Evolutionary conservation across 2,329 filamentous ascomycete genomes (phyloP).

Genomic region (Aspergillus spinulosporus): DNA sequence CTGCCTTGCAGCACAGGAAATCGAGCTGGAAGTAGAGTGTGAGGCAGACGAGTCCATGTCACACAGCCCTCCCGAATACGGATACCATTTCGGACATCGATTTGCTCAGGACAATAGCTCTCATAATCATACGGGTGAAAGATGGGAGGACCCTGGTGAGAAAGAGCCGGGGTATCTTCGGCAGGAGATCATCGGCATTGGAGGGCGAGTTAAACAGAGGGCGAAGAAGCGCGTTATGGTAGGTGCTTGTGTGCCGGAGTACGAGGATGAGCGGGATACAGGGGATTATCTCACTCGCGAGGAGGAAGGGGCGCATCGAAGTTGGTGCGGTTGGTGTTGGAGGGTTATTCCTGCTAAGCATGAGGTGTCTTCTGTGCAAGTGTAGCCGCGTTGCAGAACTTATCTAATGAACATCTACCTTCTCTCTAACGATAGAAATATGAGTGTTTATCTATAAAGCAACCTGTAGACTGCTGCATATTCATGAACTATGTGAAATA

Average conservation of each 20-base stretch:
- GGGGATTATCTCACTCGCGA: constrained; percentile 70
- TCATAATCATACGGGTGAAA: constrained; percentile 18
- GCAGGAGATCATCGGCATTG: constrained; percentile 89
- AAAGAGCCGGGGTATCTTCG: constrained; percentile 70
- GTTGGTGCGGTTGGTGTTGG: constrained; percentile 92
- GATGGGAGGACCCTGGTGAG: constrained; percentile 32
- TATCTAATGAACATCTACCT: background rate
- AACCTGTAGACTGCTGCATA: no score
- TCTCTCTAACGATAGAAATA: no score
- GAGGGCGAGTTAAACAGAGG: constrained; percentile 83
- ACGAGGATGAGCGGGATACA: constrained; percentile 71
- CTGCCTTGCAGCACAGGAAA: constrained; percentile 74
- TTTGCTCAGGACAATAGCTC: constrained; percentile 18
- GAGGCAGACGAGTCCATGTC: constrained; percentile 65
- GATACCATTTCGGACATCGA: constrained; percentile 24
- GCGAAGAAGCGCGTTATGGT: constrained; percentile 78
- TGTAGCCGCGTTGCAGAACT: background rate
- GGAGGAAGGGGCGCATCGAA: constrained; percentile 65
- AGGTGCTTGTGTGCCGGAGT: constrained; percentile 82
- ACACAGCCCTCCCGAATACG: constrained; percentile 34
- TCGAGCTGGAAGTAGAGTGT: constrained; percentile 82
- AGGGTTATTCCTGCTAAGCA: constrained; percentile 66
- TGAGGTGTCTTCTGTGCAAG: constrained; percentile 33
- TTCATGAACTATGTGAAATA: no score
- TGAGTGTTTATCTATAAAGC: no score